Conservation (phyloP, 768 basidiomycete genomes). For the Russula dissimulans region DNA sequence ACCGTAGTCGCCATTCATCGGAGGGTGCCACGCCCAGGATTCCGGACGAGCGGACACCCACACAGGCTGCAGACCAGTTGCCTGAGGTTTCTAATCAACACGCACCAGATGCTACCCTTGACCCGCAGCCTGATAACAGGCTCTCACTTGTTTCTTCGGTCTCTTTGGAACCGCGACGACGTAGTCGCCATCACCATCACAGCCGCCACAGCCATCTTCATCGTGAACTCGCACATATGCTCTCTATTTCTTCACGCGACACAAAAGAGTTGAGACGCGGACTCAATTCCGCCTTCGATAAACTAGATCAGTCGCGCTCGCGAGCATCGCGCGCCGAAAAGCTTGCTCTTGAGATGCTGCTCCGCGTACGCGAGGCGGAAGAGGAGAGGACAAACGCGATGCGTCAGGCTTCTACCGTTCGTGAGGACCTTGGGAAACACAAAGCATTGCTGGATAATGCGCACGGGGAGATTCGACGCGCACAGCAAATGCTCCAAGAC, state of each 20-base stretch:
- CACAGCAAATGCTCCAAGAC: constrained; percentile 35
- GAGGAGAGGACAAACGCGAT: constrained; percentile 33
- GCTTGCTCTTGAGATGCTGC: constrained; percentile 39
- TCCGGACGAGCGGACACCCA: neutral
- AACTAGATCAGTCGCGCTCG: constrained; percentile 33
- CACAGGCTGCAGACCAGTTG: neutral
- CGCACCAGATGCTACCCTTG: neutral
- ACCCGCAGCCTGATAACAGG: constrained; percentile 4
- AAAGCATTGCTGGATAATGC: constrained; percentile 38
- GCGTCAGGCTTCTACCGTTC: constrained; percentile 29
- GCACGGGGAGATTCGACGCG: constrained; percentile 36
- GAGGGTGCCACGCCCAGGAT: neutral
- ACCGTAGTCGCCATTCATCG: neutral
- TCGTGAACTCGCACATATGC: constrained; percentile 18
- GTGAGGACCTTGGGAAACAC: constrained; percentile 38
- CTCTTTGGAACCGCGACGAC: constrained; percentile 18
- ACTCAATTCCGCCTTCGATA: constrained; percentile 24
- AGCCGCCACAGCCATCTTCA: constrained; percentile 10
- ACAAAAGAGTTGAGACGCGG: constrained; percentile 24
- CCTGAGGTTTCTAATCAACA: neutral
- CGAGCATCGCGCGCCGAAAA: constrained; percentile 39
- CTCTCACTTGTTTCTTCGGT: constrained; percentile 14
- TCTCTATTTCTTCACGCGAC: constrained; percentile 17
- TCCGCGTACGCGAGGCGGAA: constrained; percentile 33
- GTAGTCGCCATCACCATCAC: constrained; percentile 8